Conservation (phyloP, 768 basidiomycete genomes). For the Panus rudis region DNA sequence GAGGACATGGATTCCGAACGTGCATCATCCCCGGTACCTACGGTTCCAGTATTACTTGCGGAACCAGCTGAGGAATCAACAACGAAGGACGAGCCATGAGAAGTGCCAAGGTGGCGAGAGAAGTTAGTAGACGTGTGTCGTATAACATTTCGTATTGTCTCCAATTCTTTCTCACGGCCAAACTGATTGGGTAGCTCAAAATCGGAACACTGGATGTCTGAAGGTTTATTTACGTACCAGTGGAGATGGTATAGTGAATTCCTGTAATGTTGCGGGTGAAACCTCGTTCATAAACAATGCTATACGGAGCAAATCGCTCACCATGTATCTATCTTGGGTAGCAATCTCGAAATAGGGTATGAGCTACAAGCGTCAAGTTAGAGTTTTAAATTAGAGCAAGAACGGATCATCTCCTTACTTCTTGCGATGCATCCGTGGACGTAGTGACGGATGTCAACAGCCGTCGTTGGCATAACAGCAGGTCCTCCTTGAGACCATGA, state of each 20-base stretch:
- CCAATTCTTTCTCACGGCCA: conserved; percentile 66
- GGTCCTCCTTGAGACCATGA: conserved; percentile 58
- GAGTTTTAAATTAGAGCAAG: background rate
- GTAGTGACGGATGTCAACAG: conserved; percentile 55
- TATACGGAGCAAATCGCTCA: conserved; percentile 27
- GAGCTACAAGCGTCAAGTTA: conserved; percentile 34
- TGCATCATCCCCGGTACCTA: conserved; percentile 5
- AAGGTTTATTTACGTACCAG: conserved; percentile 34
- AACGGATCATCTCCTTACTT: conserved; percentile 29
- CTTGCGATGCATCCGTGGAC: conserved; percentile 47
- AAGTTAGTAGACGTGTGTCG: conserved; percentile 48
- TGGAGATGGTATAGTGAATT: conserved; percentile 63
- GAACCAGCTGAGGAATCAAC: conserved; percentile 29
- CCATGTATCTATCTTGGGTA: conserved; percentile 56
- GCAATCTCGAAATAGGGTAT: conserved; percentile 67
- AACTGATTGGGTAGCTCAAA: conserved; percentile 33
- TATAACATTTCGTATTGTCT: conserved; percentile 57
- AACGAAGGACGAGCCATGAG: conserved; percentile 34
- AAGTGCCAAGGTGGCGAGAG: conserved; percentile 42
- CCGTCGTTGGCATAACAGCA: conserved; percentile 61
- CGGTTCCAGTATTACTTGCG: conserved; percentile 12
- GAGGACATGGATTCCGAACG: conserved; percentile 4
- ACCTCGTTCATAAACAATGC: background rate
- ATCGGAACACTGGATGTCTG: background rate
- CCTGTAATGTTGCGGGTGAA: too few species aligned